phyloP scores from a whole-genome alignment of 176 grass and related monocot genomes.

The Panicum miliaceum region DNA sequence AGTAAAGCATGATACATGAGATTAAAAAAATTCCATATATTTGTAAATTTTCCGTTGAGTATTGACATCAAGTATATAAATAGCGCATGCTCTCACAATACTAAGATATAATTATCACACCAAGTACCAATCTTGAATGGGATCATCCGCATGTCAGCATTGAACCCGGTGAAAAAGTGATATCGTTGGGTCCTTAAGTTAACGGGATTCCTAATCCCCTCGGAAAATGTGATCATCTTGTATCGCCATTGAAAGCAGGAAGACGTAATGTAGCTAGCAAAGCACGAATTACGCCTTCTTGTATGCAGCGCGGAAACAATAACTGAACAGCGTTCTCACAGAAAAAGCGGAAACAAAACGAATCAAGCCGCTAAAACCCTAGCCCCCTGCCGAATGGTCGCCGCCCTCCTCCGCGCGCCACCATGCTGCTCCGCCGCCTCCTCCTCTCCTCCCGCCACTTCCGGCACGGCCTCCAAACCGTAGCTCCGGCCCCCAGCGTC shows the following conservation, averaged over 20 bases:
- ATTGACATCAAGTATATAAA: too few species aligned
- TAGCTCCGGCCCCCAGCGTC: slow-evolving; percentile 25
- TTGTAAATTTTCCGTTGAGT: too few species aligned
- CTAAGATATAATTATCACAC: too few species aligned
- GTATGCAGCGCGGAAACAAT: fast-evolving
- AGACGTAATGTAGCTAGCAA: background rate
- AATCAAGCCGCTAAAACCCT: slow-evolving; percentile 66
- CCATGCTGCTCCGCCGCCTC: slow-evolving; percentile 74
- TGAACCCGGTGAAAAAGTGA: too few species aligned
- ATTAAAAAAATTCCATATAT: too few species aligned
- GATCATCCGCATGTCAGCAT: too few species aligned
- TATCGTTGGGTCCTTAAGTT: too few species aligned
- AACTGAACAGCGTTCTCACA: fast-evolving
- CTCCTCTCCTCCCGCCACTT: slow-evolving; percentile 51
- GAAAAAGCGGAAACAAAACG: slow-evolving; percentile 20
- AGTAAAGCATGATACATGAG: too few species aligned
- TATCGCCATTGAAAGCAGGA: background rate
- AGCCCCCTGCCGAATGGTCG: slow-evolving; percentile 41
- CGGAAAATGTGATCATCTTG: background rate
- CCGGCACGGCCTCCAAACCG: slow-evolving; percentile 41
- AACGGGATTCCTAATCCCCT: too few species aligned
- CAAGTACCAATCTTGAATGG: too few species aligned
- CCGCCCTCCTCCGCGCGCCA: slow-evolving; percentile 42
- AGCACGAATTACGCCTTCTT: fast-evolving
- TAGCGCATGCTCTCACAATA: too few species aligned